Conservation (phyloP, 495 filamentous ascomycete species). For the Ascodesmis nigricans region DNA sequence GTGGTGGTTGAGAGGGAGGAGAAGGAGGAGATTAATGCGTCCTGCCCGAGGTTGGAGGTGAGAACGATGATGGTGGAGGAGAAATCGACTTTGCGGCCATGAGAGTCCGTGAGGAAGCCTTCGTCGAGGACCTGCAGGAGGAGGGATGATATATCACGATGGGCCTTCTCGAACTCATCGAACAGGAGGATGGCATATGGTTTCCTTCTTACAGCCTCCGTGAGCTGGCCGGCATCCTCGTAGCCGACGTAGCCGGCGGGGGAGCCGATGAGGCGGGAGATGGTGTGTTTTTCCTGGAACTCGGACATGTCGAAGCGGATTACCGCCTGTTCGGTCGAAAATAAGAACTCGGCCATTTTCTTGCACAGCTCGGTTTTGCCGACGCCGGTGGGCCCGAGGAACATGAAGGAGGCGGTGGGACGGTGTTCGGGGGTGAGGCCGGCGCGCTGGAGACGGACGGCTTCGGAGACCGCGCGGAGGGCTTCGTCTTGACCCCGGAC, state of each 20-base stretch:
- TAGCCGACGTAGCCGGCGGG: conserved; percentile 93
- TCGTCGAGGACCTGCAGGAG: conserved; percentile 91
- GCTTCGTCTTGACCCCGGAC: conserved; percentile 90
- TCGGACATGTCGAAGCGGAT: conserved; percentile 94
- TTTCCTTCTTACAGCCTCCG: conserved; percentile 83
- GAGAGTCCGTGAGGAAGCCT: conserved; percentile 82
- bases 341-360: conserved; percentile 79
- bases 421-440: conserved; percentile 80
- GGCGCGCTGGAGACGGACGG: conserved; percentile 81
- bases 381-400: conserved; percentile 87
- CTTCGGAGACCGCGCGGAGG: conserved; percentile 71
- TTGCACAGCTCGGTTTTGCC: conserved; percentile 97
- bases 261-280: conserved; percentile 75
- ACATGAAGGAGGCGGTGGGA: conserved; percentile 88
- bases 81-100: conserved; percentile 93
- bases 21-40: conserved; percentile 46
- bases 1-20: too few relatives aligned
- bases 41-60: conserved; percentile 75
- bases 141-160: conserved; percentile 83
- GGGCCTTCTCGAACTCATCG: conserved; percentile 95
- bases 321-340: conserved; percentile 75
- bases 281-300: conserved; percentile 92
- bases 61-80: conserved; percentile 88
- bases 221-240: conserved; percentile 89
- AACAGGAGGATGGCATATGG: conserved; percentile 89